Evolutionary conservation across 139 green algal genomes (phyloP).

Genomic region (Volvox reticuliferus): DNA sequence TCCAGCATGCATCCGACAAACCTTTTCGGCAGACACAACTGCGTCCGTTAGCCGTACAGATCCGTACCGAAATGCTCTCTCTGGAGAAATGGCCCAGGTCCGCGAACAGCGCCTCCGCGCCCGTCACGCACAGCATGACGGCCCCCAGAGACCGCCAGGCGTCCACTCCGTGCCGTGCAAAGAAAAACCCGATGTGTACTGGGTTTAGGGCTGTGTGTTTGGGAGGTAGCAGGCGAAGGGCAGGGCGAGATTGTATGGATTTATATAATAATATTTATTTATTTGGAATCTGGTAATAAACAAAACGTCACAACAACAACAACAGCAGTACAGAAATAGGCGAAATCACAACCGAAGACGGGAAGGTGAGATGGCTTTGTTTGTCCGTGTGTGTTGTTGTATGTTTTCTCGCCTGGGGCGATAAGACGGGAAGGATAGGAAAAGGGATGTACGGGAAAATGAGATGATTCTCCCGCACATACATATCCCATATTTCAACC

Average conservation of each 20-base stretch:
- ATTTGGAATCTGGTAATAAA: too few species aligned
- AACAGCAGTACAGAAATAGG: too few species aligned
- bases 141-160: conserved; percentile 68
- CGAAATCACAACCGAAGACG: neutral
- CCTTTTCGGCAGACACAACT: neutral
- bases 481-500: too few species aligned
- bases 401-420: neutral
- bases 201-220: conserved; percentile 34
- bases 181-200: conserved; percentile 42
- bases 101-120: conserved; percentile 79
- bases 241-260: neutral
- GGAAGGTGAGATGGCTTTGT: neutral
- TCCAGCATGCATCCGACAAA: neutral
- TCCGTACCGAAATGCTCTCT: conserved; percentile 49
- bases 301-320: too few species aligned
- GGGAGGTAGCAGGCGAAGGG: neutral
- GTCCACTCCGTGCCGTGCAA: conserved; percentile 19
- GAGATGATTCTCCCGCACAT: neutral
- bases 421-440: too few species aligned
- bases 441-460: neutral
- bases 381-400: neutral
- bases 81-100: conserved; percentile 77
- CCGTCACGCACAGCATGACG: conserved; percentile 77
- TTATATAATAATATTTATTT: neutral
- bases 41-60: neutral